phyloP scores from a whole-genome alignment of 148 eudicot species.

The Fagopyrum tataricum region DNA sequence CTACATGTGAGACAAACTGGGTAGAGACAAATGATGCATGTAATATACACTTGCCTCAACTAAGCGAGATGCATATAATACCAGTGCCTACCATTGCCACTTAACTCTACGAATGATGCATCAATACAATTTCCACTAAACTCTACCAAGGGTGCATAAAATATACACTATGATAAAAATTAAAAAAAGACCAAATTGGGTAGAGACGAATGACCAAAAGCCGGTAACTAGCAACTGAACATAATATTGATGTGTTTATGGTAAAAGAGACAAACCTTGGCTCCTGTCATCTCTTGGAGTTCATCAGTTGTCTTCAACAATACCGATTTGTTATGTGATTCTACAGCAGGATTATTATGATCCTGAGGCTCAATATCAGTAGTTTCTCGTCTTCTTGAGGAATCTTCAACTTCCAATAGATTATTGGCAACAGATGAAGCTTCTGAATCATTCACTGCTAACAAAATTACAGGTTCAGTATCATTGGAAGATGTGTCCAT shows the following conservation, averaged over 20 bases:
- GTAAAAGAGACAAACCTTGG: conserved; percentile 27
- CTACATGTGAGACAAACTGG: no score
- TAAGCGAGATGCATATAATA: no score
- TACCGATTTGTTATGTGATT: conserved; percentile 5
- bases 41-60: no score
- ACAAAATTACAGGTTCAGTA: conserved; percentile 20
- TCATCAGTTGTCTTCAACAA: conserved; percentile 17
- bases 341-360: conserved; percentile 14
- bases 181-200: neutral
- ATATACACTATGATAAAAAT: neutral
- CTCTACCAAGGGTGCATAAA: no score
- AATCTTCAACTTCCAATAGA: conserved; percentile 20
- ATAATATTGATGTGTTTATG: neutral
- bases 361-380: conserved; percentile 4
- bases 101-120: no score
- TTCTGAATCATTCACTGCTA: conserved; percentile 21
- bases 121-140: no score
- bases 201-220: neutral
- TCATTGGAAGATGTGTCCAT: conserved; percentile 9
- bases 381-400: conserved; percentile 16
- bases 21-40: no score
- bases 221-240: neutral
- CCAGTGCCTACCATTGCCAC: no score
- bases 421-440: conserved; percentile 14
- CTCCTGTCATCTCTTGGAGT: conserved; percentile 10